A percentile compares a stretch with the other conserved stretches of the same genome.
phyloP scores from a whole-genome alignment of 1,139 yeast genomes.

The Pichia sp. region DNA sequence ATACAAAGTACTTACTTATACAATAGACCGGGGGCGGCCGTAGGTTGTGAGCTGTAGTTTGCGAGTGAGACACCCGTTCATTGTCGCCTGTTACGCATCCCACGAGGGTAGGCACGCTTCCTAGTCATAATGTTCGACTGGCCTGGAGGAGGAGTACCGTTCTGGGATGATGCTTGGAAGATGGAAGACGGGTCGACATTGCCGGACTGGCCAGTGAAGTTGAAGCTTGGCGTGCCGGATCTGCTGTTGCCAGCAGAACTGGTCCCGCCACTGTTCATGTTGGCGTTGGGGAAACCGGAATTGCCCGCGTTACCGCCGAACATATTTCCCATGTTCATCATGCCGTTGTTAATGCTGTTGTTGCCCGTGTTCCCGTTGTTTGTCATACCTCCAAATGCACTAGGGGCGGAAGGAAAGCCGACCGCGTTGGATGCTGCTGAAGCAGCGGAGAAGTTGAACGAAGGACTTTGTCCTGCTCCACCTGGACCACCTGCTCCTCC shows the following conservation, averaged over 20 bases:
- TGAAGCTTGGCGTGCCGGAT: slow-evolving; percentile 29
- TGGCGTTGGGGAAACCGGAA: slow-evolving; percentile 1
- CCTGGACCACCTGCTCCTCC: neutral
- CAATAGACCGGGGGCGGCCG: neutral
- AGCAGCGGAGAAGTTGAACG: slow-evolving; percentile 6
- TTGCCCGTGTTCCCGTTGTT: neutral
- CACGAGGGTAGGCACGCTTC: slow-evolving; percentile 16
- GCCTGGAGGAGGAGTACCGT: neutral
- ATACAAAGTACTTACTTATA: neutral
- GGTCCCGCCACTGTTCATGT: slow-evolving; percentile 5
- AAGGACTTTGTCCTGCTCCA: neutral
- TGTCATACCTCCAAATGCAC: slow-evolving; percentile 3
- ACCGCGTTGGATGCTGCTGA: neutral
- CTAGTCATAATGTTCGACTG: neutral
- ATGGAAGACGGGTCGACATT: slow-evolving; percentile 27
- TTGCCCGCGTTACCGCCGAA: slow-evolving; percentile 7
- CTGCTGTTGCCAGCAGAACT: slow-evolving; percentile 16
- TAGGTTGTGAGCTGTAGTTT: neutral
- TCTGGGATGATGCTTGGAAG: slow-evolving; percentile 16
- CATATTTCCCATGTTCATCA: neutral
- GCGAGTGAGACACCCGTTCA: neutral
- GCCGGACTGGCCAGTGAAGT: slow-evolving; percentile 26
- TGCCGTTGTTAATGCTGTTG: neutral
- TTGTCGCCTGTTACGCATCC: slow-evolving; percentile 10
- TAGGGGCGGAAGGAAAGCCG: neutral